phyloP scores from a whole-genome alignment of 2,329 filamentous ascomycete genomes.

The Parafenestella ontariensis region DNA sequence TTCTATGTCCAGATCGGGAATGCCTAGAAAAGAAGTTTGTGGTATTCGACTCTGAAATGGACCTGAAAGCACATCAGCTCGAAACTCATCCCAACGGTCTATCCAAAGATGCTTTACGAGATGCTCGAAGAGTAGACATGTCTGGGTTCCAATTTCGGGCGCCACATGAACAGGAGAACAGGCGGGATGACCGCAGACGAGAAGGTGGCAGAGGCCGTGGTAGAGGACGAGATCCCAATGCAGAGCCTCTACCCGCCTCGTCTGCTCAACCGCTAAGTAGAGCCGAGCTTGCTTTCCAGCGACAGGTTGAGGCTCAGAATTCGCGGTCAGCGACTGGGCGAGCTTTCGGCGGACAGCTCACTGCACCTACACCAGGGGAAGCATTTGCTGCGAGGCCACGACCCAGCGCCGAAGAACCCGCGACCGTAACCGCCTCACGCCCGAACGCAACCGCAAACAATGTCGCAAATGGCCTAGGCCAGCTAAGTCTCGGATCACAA shows the following conservation, averaged over 20 bases:
- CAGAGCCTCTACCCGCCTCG: constrained; percentile 76
- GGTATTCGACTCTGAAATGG: constrained; percentile 93
- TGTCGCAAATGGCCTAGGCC: constrained; percentile 25
- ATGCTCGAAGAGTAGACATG: constrained; percentile 85
- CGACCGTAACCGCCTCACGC: constrained; percentile 50
- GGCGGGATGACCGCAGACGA: constrained; percentile 48
- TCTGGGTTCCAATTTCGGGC: constrained; percentile 81
- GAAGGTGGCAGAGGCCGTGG: constrained; percentile 60
- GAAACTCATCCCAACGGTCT: constrained; percentile 79
- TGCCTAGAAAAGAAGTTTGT: constrained; percentile 98
- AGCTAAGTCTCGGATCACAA: constrained; percentile 44
- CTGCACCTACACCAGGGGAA: constrained; percentile 56
- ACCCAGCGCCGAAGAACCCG: constrained; percentile 43
- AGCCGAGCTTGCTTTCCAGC: constrained; percentile 89
- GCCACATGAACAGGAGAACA: constrained; percentile 68
- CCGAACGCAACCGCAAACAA: constrained; percentile 28
- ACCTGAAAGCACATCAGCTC: constrained; percentile 91
- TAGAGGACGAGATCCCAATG: constrained; percentile 84
- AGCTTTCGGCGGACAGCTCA: constrained; percentile 85
- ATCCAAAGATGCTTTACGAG: constrained; percentile 82
- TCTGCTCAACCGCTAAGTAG: constrained; percentile 81
- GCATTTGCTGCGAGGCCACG: constrained; percentile 57
- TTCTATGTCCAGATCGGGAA: constrained; percentile 80
- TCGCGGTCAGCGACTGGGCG: constrained; percentile 80
- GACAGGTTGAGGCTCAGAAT: constrained; percentile 89